phyloP scores from a whole-genome alignment of 306 rosid genomes.

The Glycine latifolia region DNA sequence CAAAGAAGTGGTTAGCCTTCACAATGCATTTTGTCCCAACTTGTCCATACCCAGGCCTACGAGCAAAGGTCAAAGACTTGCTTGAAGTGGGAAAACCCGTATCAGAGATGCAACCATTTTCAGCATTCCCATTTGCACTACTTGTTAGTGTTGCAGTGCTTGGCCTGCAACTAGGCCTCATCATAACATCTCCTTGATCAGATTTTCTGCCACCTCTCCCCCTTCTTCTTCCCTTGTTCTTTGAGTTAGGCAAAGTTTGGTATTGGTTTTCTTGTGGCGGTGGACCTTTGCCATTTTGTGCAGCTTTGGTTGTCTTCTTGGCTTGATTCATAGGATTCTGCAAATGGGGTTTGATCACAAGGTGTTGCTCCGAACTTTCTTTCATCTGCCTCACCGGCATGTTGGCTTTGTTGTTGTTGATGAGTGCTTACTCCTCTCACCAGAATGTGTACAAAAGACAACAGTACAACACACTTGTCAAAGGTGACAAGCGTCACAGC shows the following conservation, averaged over 20 bases:
- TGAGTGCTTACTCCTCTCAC: not conserved
- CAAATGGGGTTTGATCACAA: slow-evolving; percentile 83
- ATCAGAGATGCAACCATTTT: slow-evolving; percentile 54
- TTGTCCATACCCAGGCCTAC: slow-evolving; percentile 92
- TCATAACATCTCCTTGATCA: slow-evolving; percentile 76
- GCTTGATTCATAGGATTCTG: slow-evolving; percentile 68
- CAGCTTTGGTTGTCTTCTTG: slow-evolving; percentile 69
- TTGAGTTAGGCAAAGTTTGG: slow-evolving; percentile 65
- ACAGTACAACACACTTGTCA: slow-evolving; percentile 37
- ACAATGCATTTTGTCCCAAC: slow-evolving; percentile 85
- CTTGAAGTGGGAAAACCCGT: slow-evolving; percentile 81
- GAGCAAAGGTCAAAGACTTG: slow-evolving; percentile 76
- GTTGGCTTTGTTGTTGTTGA: slow-evolving; percentile 42
- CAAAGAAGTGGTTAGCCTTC: slow-evolving; percentile 94
- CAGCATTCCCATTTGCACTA: slow-evolving; percentile 49
- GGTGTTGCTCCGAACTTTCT: slow-evolving; percentile 89
- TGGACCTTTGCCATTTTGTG: slow-evolving; percentile 80
- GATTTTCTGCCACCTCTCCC: slow-evolving; percentile 86
- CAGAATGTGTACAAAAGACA: not conserved
- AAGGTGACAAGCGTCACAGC: slow-evolving; percentile 46
- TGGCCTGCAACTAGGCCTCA: slow-evolving; percentile 85
- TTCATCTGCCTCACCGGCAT: slow-evolving; percentile 93
- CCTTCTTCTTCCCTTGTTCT: slow-evolving; percentile 85
- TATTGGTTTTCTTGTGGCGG: slow-evolving; percentile 62
- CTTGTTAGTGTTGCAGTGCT: slow-evolving; percentile 54